Evolutionary conservation across 129 eudicot genomes (phyloP).

Genomic region (Sambucus nigra): DNA sequence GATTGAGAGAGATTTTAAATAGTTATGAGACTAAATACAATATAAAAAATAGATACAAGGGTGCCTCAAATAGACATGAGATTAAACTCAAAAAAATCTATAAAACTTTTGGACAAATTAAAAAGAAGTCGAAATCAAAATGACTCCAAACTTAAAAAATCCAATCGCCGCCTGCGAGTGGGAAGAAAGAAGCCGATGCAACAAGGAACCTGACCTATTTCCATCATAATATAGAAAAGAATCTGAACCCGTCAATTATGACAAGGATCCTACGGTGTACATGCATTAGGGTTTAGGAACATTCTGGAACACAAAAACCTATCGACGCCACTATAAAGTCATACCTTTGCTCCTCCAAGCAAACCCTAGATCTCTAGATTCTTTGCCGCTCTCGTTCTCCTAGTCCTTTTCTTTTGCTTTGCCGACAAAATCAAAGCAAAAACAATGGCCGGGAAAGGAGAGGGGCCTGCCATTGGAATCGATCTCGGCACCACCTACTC

Average conservation of each 20-base stretch:
- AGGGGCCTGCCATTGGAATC: conserved; percentile 14
- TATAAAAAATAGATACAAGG: no score
- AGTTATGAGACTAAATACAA: no score
- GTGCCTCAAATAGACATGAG: no score
- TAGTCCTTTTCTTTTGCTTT: not conserved
- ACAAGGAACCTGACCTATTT: not conserved
- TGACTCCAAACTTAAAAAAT: no score
- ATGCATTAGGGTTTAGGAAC: not conserved
- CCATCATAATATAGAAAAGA: not conserved
- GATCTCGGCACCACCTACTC: conserved; percentile 14
- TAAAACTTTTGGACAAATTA: no score
- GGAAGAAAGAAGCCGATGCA: no score
- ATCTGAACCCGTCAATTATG: not conserved
- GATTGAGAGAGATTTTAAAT: no score
- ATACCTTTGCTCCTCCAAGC: not conserved
- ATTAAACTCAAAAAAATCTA: no score
- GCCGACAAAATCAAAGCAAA: not conserved
- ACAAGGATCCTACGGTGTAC: conserved; percentile 1
- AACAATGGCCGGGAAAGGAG: conserved; percentile 12
- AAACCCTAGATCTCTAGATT: conserved; percentile 1
- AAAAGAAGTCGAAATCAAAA: no score
- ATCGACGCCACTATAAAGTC: not conserved
- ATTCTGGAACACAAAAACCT: conserved; percentile 6
- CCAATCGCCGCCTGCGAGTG: no score
- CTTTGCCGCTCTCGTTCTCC: not conserved